These are phyloP conservation scores for Nematocida minor DNA, from an alignment of 371 early-diverging fungal species.

Conservation along the genomic window DNA sequence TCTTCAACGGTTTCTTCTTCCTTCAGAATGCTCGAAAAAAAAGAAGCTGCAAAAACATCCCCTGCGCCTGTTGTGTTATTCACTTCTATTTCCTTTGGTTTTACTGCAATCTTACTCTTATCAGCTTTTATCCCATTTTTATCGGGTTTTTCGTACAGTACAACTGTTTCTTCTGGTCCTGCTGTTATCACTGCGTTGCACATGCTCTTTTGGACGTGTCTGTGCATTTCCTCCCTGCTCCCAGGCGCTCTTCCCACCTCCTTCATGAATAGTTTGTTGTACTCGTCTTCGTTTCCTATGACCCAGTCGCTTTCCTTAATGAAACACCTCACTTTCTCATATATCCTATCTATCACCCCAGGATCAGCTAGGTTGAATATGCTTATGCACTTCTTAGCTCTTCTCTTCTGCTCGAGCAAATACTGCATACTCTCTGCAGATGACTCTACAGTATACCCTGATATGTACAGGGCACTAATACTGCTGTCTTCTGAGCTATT, in stretches of 20 bases:
- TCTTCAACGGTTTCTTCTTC: neutral
- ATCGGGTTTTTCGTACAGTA: neutral
- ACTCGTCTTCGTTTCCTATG: constrained; percentile 42
- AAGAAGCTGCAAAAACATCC: constrained; percentile 37
- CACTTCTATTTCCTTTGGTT: constrained; percentile 17
- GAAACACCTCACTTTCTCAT: neutral
- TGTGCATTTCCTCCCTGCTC: neutral
- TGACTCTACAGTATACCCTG: constrained; percentile 40
- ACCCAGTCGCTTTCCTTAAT: constrained; percentile 28
- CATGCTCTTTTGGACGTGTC: neutral
- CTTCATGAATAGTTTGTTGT: neutral
- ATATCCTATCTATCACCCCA: constrained; percentile 21
- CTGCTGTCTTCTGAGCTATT: neutral
- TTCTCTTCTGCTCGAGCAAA: neutral
- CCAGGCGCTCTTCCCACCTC: neutral
- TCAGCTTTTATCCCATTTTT: too few species aligned
- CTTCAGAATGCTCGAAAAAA: constrained; percentile 16
- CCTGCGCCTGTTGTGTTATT: constrained; percentile 36
- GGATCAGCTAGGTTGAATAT: constrained; percentile 40
- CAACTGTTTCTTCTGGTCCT: neutral
- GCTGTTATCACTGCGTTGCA: constrained; percentile 18
- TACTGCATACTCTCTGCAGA: neutral
- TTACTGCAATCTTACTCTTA: neutral
- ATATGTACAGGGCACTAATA: neutral
- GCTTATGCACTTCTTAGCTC: neutral